Conservation (phyloP, 2,329 filamentous ascomycete species). For the Phyllachora maydis region DNA sequence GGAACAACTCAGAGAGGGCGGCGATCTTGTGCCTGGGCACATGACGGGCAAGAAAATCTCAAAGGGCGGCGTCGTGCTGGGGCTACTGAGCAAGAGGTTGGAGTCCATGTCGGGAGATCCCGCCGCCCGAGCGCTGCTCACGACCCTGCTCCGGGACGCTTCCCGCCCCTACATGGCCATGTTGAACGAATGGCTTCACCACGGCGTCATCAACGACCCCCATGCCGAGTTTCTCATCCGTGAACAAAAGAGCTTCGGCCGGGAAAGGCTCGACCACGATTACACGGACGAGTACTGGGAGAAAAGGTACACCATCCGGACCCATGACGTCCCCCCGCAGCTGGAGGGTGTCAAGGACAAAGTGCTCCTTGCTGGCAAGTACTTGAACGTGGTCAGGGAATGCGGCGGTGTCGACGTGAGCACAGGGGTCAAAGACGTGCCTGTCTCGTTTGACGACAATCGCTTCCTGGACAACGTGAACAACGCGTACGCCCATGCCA, state of each 20-base stretch:
- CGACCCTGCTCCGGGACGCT: constrained; percentile 64
- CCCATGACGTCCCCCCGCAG: constrained; percentile 80
- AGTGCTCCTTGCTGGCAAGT: constrained; percentile 87
- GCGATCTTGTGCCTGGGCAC: constrained; percentile 57
- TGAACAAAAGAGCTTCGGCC: constrained; percentile 84
- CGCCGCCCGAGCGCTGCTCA: constrained; percentile 62
- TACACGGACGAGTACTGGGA: constrained; percentile 99
- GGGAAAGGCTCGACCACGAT: constrained; percentile 80
- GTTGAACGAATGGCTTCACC: constrained; percentile 97
- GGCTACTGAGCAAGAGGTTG: constrained; percentile 64
- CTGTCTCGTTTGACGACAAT: constrained; percentile 75
- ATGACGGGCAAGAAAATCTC: constrained; percentile 79
- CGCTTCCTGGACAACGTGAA: constrained; percentile 94
- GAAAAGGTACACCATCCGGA: constrained; percentile 83
- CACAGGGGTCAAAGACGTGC: constrained; percentile 74
- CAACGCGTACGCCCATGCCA: constrained; percentile 83
- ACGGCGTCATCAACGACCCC: constrained; percentile 84
- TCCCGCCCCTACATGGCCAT: constrained; percentile 93
- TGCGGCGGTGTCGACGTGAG: constrained; percentile 91
- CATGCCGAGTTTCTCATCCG: constrained; percentile 89
- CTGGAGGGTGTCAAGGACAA: constrained; percentile 83
- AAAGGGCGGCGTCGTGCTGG: constrained; percentile 91
- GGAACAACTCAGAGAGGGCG: constrained; percentile 72
- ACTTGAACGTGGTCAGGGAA: constrained; percentile 91
- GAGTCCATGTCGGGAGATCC: constrained; percentile 89